Evolutionary conservation across 2,329 filamentous ascomycete species (phyloP).

Genomic region (Lasiodiplodia citricola): DNA sequence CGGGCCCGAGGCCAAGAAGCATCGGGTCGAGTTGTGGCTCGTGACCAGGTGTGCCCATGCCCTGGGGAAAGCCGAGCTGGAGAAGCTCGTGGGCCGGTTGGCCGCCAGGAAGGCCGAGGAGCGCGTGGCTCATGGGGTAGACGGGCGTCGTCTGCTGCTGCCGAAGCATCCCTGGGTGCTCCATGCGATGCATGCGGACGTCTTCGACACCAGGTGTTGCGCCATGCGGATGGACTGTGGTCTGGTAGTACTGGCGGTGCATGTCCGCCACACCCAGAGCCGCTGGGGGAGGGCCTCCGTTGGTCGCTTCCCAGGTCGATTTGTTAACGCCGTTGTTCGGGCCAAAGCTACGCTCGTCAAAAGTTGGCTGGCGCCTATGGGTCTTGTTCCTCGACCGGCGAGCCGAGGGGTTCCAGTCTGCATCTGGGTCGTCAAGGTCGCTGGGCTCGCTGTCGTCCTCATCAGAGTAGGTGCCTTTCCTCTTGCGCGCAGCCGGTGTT

Average conservation of each 20-base stretch:
- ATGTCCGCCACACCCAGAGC: conserved; percentile 52
- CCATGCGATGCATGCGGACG: conserved; percentile 51
- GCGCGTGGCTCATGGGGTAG: conserved; percentile 32
- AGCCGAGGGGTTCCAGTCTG: conserved; percentile 43
- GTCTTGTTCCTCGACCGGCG: conserved; percentile 29
- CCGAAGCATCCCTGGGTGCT: conserved; percentile 26
- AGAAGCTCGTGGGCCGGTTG: conserved; percentile 45
- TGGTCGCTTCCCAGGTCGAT: conserved; percentile 58
- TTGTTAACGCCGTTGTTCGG: conserved; percentile 45
- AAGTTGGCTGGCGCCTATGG: conserved; percentile 26
- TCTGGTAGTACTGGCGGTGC: conserved; percentile 56
- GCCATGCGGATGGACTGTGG: conserved; percentile 50
- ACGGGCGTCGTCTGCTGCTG: conserved; percentile 5
- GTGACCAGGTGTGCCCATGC: neutral
- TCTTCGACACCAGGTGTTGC: conserved; percentile 40
- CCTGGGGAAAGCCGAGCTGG: conserved; percentile 33
- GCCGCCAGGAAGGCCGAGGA: conserved; percentile 48
- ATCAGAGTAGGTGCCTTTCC: conserved; percentile 51
- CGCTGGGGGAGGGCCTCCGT: conserved; percentile 56
- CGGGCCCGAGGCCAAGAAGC: conserved; percentile 40
- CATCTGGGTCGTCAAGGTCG: conserved; percentile 47
- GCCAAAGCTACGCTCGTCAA: conserved; percentile 37
- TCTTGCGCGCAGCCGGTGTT: conserved; percentile 51
- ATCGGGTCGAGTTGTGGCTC: conserved; percentile 46
- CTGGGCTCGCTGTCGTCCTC: conserved; percentile 48